Percentiles rank a stretch among this genome's conserved stretches.
Conservation (phyloP, 2,329 filamentous ascomycete genomes). For the Diaporthe vaccinii region DNA sequence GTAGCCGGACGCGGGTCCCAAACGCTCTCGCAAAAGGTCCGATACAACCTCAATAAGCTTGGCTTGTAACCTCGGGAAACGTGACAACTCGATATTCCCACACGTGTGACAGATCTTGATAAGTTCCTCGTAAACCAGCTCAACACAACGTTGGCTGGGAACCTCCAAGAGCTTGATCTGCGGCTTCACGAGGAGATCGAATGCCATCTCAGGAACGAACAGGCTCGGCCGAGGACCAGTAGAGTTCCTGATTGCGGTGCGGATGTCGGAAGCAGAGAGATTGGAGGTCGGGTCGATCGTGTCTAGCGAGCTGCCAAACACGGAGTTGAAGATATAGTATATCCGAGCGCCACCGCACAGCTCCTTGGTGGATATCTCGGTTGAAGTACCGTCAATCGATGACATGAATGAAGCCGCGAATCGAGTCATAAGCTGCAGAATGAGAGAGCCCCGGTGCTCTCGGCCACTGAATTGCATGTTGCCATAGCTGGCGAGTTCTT, state of each 20-base stretch:
- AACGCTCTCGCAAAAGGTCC: constrained; percentile 89
- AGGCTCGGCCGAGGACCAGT: constrained; percentile 95
- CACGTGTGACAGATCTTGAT: constrained; percentile 99
- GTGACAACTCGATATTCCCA: constrained; percentile 91
- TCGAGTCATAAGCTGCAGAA: constrained; percentile 96
- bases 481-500: constrained; percentile 97
- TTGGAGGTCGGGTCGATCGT: constrained; percentile 97
- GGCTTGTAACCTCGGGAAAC: constrained; percentile 92
- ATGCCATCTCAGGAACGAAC: constrained; percentile 97
- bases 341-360: constrained; percentile 94
- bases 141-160: constrained; percentile 95
- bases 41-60: constrained; percentile 99
- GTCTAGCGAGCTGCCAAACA: constrained; percentile 96
- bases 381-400: constrained; percentile 98
- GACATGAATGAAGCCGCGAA: constrained; percentile 98
- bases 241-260: constrained; percentile 97
- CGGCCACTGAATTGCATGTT: constrained; percentile 98
- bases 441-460: constrained; percentile 94
- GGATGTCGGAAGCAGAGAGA: constrained; percentile 92
- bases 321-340: constrained; percentile 99
- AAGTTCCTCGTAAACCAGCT: constrained; percentile 97
- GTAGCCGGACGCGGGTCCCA: constrained; percentile 90
- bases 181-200: constrained; percentile 96
- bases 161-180: constrained; percentile 98
- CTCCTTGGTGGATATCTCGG: constrained; percentile 98